Conservation (phyloP, 1,139 yeast genomes). For the Scheffersomyces stambukii region DNA sequence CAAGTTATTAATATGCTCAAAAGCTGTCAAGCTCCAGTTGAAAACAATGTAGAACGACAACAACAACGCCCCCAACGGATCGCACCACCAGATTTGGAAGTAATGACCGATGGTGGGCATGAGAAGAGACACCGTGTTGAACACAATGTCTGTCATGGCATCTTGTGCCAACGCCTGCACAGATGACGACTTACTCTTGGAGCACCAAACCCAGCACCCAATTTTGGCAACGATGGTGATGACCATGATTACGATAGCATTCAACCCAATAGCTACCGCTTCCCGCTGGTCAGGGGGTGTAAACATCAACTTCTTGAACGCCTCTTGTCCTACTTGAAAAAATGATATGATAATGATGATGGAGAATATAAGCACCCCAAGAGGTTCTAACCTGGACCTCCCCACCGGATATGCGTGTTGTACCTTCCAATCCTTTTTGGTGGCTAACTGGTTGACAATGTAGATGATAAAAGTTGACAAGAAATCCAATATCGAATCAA, state of each 20-base stretch:
- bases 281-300: conserved; percentile 25
- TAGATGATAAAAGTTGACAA: conserved; percentile 71
- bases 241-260: conserved; percentile 59
- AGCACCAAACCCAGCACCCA: conserved; percentile 64
- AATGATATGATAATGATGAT: conserved; percentile 69
- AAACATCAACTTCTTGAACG: conserved; percentile 36
- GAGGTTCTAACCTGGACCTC: conserved; percentile 67
- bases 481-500: conserved; percentile 72
- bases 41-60: conserved; percentile 59
- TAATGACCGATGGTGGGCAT: conserved; percentile 63
- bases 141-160: conserved; percentile 73
- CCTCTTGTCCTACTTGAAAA: conserved; percentile 67
- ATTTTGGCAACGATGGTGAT: conserved; percentile 58
- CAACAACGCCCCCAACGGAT: conserved; percentile 66
- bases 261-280: conserved; percentile 47
- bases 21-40: conserved; percentile 62
- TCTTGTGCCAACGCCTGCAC: conserved; percentile 81
- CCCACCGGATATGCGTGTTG: conserved; percentile 61
- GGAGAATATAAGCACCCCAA: conserved; percentile 73
- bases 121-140: conserved; percentile 62
- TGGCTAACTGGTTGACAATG: conserved; percentile 56
- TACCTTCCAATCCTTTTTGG: conserved; percentile 49
- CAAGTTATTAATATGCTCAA: conserved; percentile 68
- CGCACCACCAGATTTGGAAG: conserved; percentile 59
- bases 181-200: conserved; percentile 58